Evolutionary conservation across 116 monocot genomes (phyloP), one percentile per base, ranked within the genome.

Genomic region (Cymodocea nodosa): DNA sequence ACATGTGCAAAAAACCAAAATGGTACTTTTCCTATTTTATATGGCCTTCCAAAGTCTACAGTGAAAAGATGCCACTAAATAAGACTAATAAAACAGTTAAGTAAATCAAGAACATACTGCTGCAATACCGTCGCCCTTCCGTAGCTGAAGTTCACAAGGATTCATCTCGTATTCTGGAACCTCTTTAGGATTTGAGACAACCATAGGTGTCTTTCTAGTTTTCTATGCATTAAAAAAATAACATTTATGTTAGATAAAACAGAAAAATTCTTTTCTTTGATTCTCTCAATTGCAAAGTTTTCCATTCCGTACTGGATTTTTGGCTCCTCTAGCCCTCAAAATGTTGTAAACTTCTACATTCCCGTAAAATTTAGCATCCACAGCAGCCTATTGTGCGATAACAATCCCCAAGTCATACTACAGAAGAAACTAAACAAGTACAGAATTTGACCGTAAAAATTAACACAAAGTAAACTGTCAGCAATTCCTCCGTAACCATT

Each of bases 101-200:
- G 50, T 51, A 23, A 65, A 65, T 50, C 25, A 63, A 57, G 55
- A 63, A 71, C 63, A 58, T 81, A 34, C 86, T 72, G 78, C 73
- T 63, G 49, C 24, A 50, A 81, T 48, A 24, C 67, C 76, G 6
- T 76, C 80, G 6, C 78, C 82, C 69, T 74, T 72, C 39, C 81
- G 77, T 66, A 93, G 69, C 57, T 85, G 81, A 50, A 93, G 68
- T 40, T 93, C 89, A 3, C 62, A 17, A 25, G 89, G 93, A 54
- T 84, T 93, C 67, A 93, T 56, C 69, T 93, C 93, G 59, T 93
- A 93, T 71, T 93, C 93, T 54, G 93, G 93, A 71, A 85, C 71
- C 50, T 93, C 93, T 72, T 30, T 72, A 1, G 93, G 89, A 86
- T 93, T 86, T 23, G 82, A 83, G 36, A 93, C 93, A 53, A 81